Percentiles rank a stretch among this genome's conserved stretches.
phyloP scores from a whole-genome alignment of 2,329 filamentous ascomycete genomes.

The Claviceps sorghi region DNA sequence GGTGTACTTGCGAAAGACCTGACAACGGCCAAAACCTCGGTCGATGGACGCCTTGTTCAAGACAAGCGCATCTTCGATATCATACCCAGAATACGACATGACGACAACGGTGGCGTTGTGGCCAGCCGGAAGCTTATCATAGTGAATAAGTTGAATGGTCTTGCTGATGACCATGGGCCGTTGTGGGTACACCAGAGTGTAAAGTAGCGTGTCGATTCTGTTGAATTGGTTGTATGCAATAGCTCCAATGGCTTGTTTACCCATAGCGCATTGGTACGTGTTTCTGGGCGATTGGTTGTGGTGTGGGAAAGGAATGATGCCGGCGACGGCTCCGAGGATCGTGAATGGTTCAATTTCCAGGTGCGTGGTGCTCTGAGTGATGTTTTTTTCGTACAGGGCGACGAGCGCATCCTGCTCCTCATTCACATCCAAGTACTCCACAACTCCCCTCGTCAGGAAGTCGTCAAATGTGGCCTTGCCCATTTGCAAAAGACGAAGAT shows the following conservation, averaged over 20 bases:
- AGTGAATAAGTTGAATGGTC: slow-evolving; percentile 91
- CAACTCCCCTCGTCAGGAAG: slow-evolving; percentile 74
- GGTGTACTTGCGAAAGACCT: slow-evolving; percentile 92
- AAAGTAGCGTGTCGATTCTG: slow-evolving; percentile 88
- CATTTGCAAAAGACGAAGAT: slow-evolving; percentile 67
- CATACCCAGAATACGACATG: slow-evolving; percentile 98
- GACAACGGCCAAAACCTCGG: slow-evolving; percentile 87
- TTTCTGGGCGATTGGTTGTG: slow-evolving; percentile 98
- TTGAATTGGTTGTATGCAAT: slow-evolving; percentile 98
- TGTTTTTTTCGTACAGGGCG: slow-evolving; percentile 73
- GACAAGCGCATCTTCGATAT: slow-evolving; percentile 96
- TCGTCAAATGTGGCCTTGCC: slow-evolving; percentile 86
- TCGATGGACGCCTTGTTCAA: slow-evolving; percentile 94
- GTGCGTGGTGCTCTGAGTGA: slow-evolving; percentile 75
- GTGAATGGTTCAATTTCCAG: slow-evolving; percentile 98
- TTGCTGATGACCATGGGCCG: slow-evolving; percentile 95
- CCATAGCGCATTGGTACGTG: slow-evolving; percentile 99
- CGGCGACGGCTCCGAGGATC: slow-evolving; percentile 85
- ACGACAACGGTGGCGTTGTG: slow-evolving; percentile 96
- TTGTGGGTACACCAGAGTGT: slow-evolving; percentile 94
- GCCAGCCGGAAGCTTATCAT: slow-evolving; percentile 91
- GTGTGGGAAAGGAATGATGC: slow-evolving; percentile 92
- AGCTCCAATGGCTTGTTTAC: slow-evolving; percentile 97
- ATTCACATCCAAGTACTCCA: slow-evolving; percentile 96
- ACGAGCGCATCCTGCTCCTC: slow-evolving; percentile 96